These are phyloP conservation scores for Kwoniella heveanensis DNA, from an alignment of 768 basidiomycete genomes.

Conservation along the genomic window DNA sequence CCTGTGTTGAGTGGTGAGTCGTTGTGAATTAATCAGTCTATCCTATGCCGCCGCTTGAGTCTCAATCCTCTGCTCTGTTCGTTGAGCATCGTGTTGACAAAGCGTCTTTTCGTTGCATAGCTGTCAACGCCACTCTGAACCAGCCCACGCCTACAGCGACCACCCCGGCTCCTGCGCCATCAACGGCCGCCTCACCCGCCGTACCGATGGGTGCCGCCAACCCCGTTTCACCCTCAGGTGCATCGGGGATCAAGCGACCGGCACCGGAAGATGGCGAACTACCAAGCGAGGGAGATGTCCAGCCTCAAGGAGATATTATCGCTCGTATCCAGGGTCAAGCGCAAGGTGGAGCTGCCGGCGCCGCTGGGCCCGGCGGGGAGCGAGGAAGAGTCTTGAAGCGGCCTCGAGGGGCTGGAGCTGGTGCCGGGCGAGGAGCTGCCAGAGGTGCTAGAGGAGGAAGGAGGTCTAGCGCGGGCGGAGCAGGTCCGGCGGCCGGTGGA, in stretches of 20 bases:
- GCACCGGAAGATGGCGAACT: slow-evolving; percentile 45
- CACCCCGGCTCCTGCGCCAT: slow-evolving; percentile 5
- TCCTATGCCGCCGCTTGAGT: too few relatives aligned
- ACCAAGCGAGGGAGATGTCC: slow-evolving; percentile 4
- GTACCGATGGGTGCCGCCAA: not conserved
- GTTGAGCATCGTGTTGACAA: too few relatives aligned
- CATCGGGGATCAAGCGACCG: slow-evolving; percentile 36
- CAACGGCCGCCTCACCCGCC: slow-evolving; percentile 3
- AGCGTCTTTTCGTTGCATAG: too few relatives aligned
- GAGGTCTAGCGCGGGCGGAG: slow-evolving; percentile 13
- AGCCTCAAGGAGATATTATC: slow-evolving; percentile 13
- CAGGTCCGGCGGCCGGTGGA: slow-evolving; percentile 9
- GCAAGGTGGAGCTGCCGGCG: slow-evolving; percentile 9
- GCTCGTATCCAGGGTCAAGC: slow-evolving; percentile 21
- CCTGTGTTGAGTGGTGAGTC: slow-evolving; percentile 37
- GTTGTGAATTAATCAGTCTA: not conserved
- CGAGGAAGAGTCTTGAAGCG: slow-evolving; percentile 31
- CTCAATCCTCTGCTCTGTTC: too few relatives aligned
- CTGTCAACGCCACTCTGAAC: slow-evolving; percentile 46
- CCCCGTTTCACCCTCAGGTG: slow-evolving; percentile 21
- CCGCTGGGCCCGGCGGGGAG: slow-evolving; percentile 10
- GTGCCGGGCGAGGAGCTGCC: slow-evolving; percentile 7
- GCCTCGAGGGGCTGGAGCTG: slow-evolving; percentile 31
- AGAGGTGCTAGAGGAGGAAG: slow-evolving; percentile 14
- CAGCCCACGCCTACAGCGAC: slow-evolving; percentile 19